Evolutionary conservation across 768 basidiomycete species (phyloP).

Genomic region (Myochromella boudieri): DNA sequence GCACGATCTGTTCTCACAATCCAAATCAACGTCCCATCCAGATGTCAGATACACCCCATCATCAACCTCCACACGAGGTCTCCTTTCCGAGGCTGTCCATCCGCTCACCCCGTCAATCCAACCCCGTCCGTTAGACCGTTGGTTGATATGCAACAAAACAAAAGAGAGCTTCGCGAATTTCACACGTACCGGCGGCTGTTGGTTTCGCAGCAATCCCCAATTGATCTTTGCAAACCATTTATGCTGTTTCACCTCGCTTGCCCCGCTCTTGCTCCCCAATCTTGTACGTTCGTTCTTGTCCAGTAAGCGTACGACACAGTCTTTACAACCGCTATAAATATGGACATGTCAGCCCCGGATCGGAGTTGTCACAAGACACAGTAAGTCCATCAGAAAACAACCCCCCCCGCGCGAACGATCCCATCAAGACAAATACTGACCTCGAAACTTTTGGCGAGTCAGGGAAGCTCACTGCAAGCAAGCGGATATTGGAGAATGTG

Average conservation of each 20-base stretch:
- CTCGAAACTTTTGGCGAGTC: conserved; percentile 78
- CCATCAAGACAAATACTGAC: conserved; percentile 40
- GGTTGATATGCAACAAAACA: conserved; percentile 9
- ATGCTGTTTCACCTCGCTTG: conserved; percentile 98
- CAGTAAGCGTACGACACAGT: conserved; percentile 80
- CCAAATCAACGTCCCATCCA: conserved; percentile 19
- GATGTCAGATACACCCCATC: conserved; percentile 2
- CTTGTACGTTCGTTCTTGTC: conserved; percentile 91
- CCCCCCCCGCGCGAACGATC: neutral
- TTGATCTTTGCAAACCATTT: conserved; percentile 97
- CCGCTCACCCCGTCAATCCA: conserved; percentile 5
- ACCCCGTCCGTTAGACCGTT: conserved; percentile 9
- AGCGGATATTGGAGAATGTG: conserved; percentile 94
- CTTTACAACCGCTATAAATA: conserved; percentile 74
- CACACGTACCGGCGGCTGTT: conserved; percentile 84
- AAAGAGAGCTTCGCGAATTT: too few relatives aligned
- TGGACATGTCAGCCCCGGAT: conserved; percentile 18
- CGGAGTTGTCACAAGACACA: conserved; percentile 19
- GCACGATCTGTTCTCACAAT: conserved; percentile 65
- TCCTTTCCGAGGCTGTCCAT: conserved; percentile 6
- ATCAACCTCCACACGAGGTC: conserved; percentile 3
- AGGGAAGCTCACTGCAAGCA: conserved; percentile 82
- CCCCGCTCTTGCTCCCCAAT: conserved; percentile 89
- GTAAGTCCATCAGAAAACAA: conserved; percentile 22
- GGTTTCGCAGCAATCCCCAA: conserved; percentile 94